phyloP scores from a whole-genome alignment of 768 basidiomycete genomes.

The Dentipellis fragilis region DNA sequence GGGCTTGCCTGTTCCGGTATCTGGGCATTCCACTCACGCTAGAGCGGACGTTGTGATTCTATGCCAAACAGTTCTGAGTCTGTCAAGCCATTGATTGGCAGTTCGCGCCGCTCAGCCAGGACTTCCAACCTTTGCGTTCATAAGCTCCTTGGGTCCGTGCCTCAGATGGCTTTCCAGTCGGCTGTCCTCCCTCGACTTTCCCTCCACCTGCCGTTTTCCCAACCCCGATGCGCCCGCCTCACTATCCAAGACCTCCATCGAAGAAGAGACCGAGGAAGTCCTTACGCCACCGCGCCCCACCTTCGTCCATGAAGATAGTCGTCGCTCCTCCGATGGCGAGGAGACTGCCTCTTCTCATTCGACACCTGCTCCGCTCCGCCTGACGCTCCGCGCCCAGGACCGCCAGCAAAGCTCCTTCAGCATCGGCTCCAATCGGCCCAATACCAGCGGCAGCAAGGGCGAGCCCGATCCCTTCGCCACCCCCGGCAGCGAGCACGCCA shows the following conservation, averaged over 20 bases:
- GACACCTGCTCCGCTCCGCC: neutral
- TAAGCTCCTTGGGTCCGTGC: no score
- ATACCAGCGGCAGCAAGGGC: neutral
- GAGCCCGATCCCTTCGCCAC: conserved; percentile 1
- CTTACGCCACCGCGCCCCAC: neutral
- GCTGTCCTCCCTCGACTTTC: no score
- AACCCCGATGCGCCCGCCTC: neutral
- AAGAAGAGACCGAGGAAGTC: neutral
- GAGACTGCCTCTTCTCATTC: neutral
- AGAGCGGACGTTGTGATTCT: no score
- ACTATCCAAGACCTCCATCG: neutral
- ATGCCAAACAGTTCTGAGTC: no score
- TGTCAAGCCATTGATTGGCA: no score
- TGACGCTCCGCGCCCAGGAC: neutral
- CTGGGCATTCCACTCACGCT: no score
- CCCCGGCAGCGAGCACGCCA: conserved; percentile 8
- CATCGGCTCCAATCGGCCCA: neutral
- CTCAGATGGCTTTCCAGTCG: no score
- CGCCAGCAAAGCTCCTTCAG: neutral
- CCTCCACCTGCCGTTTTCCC: no score
- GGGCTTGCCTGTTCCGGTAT: no score
- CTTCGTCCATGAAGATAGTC: neutral
- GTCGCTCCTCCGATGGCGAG: neutral
- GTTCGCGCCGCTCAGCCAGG: no score
- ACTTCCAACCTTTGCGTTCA: no score